A percentile compares a stretch with the other conserved stretches of the same genome.
phyloP scores from a whole-genome alignment of 179 eudicot genomes.

The Amaranthus tricolor region DNA sequence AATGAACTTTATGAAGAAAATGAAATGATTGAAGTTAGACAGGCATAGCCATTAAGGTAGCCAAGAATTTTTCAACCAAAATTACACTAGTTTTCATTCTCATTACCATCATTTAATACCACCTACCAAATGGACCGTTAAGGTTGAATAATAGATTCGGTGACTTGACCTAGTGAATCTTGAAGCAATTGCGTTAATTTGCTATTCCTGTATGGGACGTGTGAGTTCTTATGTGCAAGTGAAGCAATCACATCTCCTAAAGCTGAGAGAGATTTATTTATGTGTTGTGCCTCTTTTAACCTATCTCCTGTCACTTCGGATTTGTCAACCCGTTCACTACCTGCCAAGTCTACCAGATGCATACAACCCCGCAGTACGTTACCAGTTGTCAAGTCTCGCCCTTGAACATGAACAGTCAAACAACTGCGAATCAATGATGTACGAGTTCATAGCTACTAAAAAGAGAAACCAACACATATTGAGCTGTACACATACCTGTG shows the following conservation, averaged over 20 bases:
- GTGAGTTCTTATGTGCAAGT: slow-evolving; percentile 89
- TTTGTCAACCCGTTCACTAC: slow-evolving; percentile 95
- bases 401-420: slow-evolving; percentile 96
- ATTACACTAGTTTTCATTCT: no score
- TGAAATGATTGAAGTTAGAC: not conserved
- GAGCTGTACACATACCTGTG: slow-evolving; percentile 55
- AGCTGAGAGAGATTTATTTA: slow-evolving; percentile 92
- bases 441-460: not conserved
- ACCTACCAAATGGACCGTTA: not conserved
- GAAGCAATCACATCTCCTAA: slow-evolving; percentile 95
- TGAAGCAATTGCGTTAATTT: slow-evolving; percentile 94
- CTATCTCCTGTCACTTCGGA: slow-evolving; percentile 97
- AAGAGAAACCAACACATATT: not conserved
- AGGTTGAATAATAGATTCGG: not conserved
- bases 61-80: no score
- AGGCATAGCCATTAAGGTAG: no score
- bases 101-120: not conserved
- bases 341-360: slow-evolving; percentile 98
- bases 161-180: slow-evolving; percentile 80
- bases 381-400: slow-evolving; percentile 85
- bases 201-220: slow-evolving; percentile 95
- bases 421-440: slow-evolving; percentile 51
- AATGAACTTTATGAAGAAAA: no score
- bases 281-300: slow-evolving; percentile 96
- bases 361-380: slow-evolving; percentile 83